phyloP scores from a whole-genome alignment of 73 alveolate species.

The Paramecium sexaurelia region DNA sequence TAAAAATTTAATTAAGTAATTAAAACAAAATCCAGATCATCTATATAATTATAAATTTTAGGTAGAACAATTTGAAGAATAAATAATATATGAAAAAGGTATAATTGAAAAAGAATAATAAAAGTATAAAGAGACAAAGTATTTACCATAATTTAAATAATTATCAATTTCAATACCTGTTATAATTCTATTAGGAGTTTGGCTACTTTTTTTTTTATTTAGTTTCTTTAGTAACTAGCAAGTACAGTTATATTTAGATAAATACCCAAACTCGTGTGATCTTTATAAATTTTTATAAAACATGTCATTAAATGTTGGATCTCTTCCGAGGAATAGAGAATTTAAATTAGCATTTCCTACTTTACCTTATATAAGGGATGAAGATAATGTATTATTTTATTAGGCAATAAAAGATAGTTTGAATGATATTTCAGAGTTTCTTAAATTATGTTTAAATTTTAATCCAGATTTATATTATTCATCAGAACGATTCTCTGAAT shows the following conservation, averaged over 20 bases:
- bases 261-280: background rate
- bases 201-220: background rate
- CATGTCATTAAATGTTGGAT: background rate
- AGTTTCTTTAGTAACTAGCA: background rate
- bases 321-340: background rate
- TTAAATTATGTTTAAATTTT: background rate
- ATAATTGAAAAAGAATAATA: background rate
- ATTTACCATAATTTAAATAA: background rate
- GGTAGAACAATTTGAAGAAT: background rate
- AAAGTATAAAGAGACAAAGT: background rate
- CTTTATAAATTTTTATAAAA: constrained; percentile 27
- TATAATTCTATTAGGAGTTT: background rate
- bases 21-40: background rate
- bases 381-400: background rate
- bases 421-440: background rate
- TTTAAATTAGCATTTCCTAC: background rate
- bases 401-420: background rate
- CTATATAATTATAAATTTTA: background rate
- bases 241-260: background rate
- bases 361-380: background rate
- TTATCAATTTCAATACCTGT: background rate
- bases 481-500: background rate
- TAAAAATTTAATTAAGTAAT: background rate
- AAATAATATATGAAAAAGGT: background rate
- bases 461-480: background rate